phyloP scores from a whole-genome alignment of 148 eudicot species.

The Gaultheria prostrata region DNA sequence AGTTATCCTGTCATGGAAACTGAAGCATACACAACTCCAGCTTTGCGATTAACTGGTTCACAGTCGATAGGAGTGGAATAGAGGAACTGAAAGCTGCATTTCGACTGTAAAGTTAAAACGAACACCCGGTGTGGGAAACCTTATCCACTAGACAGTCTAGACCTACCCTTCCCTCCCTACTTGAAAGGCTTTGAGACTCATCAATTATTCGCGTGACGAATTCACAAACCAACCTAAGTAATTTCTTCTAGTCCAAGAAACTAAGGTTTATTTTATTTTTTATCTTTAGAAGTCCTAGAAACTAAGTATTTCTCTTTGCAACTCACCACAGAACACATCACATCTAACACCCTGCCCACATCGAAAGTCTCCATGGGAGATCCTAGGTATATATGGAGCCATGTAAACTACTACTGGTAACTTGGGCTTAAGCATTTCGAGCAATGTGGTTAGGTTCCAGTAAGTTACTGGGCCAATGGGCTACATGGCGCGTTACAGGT shows the following conservation, averaged over 20 bases:
- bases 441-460: background rate
- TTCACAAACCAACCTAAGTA: background rate
- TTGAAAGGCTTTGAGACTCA: background rate
- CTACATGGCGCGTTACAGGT: background rate
- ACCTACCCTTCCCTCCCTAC: background rate
- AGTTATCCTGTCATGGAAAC: background rate
- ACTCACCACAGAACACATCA: background rate
- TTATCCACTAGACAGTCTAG: background rate
- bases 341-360: background rate
- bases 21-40: background rate
- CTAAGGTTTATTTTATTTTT: too few relatives aligned
- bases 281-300: too few relatives aligned
- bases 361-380: background rate
- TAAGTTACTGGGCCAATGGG: background rate
- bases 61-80: background rate
- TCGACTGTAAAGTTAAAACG: background rate
- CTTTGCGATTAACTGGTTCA: background rate
- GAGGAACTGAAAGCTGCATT: background rate
- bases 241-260: too few relatives aligned
- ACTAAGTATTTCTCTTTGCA: background rate
- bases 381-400: background rate
- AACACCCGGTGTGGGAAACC: background rate
- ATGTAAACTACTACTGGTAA: background rate
- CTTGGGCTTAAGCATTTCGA: background rate
- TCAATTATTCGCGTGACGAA: background rate